A percentile compares a stretch with the other conserved stretches of the same genome.
Evolutionary conservation across 331 rosid species (phyloP).

Genomic region (Cydonia oblonga): DNA sequence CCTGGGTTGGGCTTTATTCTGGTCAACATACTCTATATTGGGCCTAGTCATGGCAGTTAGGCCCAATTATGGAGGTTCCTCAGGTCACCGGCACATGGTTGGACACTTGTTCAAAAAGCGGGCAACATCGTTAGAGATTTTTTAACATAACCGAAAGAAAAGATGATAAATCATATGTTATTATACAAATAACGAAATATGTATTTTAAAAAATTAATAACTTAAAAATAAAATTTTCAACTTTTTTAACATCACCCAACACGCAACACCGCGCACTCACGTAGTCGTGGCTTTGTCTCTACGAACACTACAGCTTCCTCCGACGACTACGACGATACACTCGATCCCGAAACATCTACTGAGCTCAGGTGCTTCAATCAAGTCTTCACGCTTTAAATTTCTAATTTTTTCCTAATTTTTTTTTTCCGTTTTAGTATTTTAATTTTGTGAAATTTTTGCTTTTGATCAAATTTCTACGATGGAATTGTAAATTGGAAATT

Average conservation of each 20-base stretch:
- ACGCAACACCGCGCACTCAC: not conserved
- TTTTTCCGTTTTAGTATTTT: not conserved
- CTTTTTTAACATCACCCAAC: too few species aligned
- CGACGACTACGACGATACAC: too few species aligned
- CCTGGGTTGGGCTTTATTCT: not conserved
- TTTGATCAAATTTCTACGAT: not conserved
- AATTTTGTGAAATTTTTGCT: not conserved
- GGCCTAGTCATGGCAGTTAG: not conserved
- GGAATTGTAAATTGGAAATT: not conserved
- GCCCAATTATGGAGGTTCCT: not conserved
- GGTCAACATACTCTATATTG: not conserved
- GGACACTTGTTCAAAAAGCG: not conserved
- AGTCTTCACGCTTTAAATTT: not conserved
- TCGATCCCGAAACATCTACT: not conserved
- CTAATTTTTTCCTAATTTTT: not conserved
- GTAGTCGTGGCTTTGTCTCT: not conserved
- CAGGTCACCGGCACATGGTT: not conserved
- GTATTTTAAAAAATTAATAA: too few species aligned
- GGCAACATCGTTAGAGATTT: too few species aligned
- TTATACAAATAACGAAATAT: too few species aligned
- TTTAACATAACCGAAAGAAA: too few species aligned
- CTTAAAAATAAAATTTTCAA: too few species aligned
- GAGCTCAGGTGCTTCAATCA: not conserved
- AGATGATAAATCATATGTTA: too few species aligned
- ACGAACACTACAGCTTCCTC: not conserved